Conservation (phyloP, 495 filamentous ascomycete species). For the Podospora pseudocomata region DNA sequence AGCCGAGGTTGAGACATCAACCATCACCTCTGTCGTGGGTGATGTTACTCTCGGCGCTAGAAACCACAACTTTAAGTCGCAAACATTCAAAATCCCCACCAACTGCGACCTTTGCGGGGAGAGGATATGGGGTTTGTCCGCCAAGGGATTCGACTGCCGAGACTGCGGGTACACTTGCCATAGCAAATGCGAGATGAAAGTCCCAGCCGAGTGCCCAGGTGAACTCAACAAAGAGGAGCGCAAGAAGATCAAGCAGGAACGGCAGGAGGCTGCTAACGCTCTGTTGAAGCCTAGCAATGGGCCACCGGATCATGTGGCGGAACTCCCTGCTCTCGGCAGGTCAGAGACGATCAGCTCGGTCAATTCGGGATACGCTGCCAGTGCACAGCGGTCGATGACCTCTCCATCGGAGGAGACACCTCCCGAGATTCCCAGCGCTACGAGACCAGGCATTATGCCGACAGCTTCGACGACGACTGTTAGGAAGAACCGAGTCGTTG, state of each 20-base stretch:
- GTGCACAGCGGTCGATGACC: constrained; percentile 69
- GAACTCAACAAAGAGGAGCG: constrained; percentile 90
- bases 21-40: constrained; percentile 79
- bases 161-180: constrained; percentile 98
- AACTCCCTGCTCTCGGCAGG: constrained; percentile 60
- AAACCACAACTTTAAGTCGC: constrained; percentile 93
- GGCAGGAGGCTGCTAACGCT: constrained; percentile 73
- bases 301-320: constrained; percentile 41
- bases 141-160: constrained; percentile 91
- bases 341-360: constrained; percentile 91
- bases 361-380: constrained; percentile 83
- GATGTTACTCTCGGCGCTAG: constrained; percentile 87
- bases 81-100: constrained; percentile 97
- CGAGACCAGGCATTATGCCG: constrained; percentile 24
- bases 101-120: constrained; percentile 97
- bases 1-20: constrained; percentile 86
- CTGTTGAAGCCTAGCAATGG: constrained; percentile 40
- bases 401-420: constrained; percentile 46
- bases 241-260: constrained; percentile 81
- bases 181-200: constrained; percentile 98
- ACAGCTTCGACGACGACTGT: constrained; percentile 25
- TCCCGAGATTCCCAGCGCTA: constrained; percentile 35
- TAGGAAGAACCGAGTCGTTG: constrained; percentile 69
- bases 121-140: constrained; percentile 91
- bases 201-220: constrained; percentile 90